Evolutionary conservation across 176 grass and related monocot genomes (phyloP), one percentile per base, ranked within the genome.

Genomic region (Raddia distichophylla): DNA sequence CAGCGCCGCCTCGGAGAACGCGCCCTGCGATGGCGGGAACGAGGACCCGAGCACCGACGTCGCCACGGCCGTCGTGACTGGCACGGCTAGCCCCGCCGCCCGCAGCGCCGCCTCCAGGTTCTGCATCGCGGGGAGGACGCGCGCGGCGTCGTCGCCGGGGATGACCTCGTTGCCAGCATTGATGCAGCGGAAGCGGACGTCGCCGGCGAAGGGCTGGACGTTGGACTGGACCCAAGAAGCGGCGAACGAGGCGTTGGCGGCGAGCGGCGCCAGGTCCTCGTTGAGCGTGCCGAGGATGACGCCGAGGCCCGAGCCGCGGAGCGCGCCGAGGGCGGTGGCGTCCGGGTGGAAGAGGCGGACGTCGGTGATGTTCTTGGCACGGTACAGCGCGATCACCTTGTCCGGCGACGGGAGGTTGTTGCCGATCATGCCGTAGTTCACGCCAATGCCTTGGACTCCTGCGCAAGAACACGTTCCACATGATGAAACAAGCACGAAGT

Each of bases 201-300:
- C 76, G n/a, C 52, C 67, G 10, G 90, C 95, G 69, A 87, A 98
- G 3, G 95, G 92, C 83, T n/a, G 59, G 7, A 98, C 90, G 87
- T 98, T 84, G 51, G 86, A 72, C 47, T 84, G 74, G 12, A 98
- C 95, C 95, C 95, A 98, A 0, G 63, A 83, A 34, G 83, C 59
- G 34, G 95, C 92, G 74, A 85, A 89, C 2, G 92, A 87, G 51
- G 62, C 11, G 84, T 87, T 58, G 44, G 92, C 51, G 37, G 90
- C 68, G 48, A 98, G 86, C 67, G 32, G 87, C 42, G 34, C 27
- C 27, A 98, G 95, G 63, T 98, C 88, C 78, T 94, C 73, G 57
- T 98, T 98, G 65, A 89, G 79, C 10, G 95, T 94, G 58, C 95
- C 95, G 12, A 98, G 92, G 49, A 98, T 81, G 53, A 94, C 92